Evolutionary conservation across 257 asterid genomes (phyloP), one percentile per base, ranked within the genome.

Genomic region (Sherardia arvensis): DNA sequence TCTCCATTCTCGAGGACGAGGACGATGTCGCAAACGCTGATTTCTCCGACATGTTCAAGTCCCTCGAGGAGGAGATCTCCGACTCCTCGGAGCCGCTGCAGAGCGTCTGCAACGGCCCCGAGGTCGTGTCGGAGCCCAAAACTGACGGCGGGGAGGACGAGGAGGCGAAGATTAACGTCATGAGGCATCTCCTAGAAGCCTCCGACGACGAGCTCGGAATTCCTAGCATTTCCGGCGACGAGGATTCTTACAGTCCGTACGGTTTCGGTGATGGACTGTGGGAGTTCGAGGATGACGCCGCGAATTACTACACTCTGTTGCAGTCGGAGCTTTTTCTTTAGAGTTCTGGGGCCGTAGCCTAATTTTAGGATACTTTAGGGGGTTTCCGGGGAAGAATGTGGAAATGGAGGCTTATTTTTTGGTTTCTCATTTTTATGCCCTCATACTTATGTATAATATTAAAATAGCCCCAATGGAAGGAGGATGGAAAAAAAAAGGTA

Each of bases 201-300:
- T 89, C 96, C 3, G 96, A 89, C 53, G 96, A 89, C 73, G 96
- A 89, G 73, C 90, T 86, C 3, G 95, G 96, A 21, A 83, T 89
- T 40, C 96, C 95, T 0, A 79, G 66, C 34, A 64, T 66, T 1
- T 79, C 67, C 10, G 81, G 56, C 23, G 67, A 51, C 33, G 69
- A 40, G 47, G 85, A 74, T 25, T 58, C 55, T 4, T 69, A 69
- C 33, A 72, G 72, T 8, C 65, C 77, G 5, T 63, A 76, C 38
- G 73, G 61, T 47, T 71, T 78, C 53, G 64, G 66, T 1, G 84
- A 79, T 59, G 90, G 90, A 64, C 60, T 83, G 8, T 89, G 95
- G 95, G 95, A 89, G 47, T 66, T 89, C 29, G 96, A 89, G 65
- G 95, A 89, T 73, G 95, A 73, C 29, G 77, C 88, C 18, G 95